A percentile compares a stretch with the other conserved stretches of the same genome.
Conservation (phyloP, 306 rosid genomes). For the Crataegus laevigata region DNA sequence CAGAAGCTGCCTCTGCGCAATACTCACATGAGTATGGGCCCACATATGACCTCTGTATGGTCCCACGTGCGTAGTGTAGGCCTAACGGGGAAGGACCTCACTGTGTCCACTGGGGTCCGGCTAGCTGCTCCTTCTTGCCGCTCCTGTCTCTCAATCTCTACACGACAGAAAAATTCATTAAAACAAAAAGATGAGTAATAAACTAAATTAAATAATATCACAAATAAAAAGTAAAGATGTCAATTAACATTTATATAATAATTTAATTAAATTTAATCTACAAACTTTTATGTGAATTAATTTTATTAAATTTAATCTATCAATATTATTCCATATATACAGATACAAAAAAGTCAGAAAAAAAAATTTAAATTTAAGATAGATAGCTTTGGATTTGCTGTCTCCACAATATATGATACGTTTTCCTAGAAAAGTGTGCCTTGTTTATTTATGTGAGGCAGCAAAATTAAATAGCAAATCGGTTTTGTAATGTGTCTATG, state of each 20-base stretch:
- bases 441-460: conserved; percentile 16
- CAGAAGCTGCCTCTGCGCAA: too few relatives aligned
- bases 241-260: too few relatives aligned
- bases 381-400: neutral
- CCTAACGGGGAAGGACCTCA: neutral
- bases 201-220: too few relatives aligned
- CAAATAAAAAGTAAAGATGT: too few relatives aligned
- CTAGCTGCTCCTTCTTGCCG: conserved; percentile 30
- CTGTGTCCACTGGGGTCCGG: neutral
- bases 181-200: neutral
- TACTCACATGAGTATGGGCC: conserved; percentile 15
- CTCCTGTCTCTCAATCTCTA: conserved; percentile 52
- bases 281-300: too few relatives aligned
- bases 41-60: neutral
- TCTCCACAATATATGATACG: neutral
- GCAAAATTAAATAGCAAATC: conserved; percentile 25
- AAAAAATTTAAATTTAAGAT: neutral
- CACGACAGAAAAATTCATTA: conserved; percentile 55
- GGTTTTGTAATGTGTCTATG: conserved; percentile 16
- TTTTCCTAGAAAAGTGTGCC: too few relatives aligned
- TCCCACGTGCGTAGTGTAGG: conserved; percentile 1
- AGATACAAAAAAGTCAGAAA: neutral
- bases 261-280: too few relatives aligned
- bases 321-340: neutral
- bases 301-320: too few relatives aligned